Evolutionary conservation across 441 rosid genomes (phyloP), one percentile per base, ranked within the genome.

Genomic region (Melastoma candidum): DNA sequence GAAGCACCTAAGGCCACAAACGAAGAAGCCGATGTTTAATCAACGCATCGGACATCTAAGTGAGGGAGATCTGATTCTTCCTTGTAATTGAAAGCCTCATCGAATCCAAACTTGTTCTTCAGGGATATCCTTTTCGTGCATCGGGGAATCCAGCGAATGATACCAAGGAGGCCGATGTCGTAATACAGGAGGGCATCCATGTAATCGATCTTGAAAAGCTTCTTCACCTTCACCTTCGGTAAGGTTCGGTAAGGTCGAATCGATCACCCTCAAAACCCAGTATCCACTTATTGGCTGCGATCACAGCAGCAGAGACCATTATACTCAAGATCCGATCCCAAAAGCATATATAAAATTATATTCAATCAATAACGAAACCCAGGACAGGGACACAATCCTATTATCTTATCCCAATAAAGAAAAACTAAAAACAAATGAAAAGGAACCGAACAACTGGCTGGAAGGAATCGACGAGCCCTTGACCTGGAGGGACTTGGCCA

Each of bases 161-260:
- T 59, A 73, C 81, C 81, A 17, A 76, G 78, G 52, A 76, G 51
- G 39, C 81, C 81, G 11, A 70, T 73, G 56, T 76, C 73, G 68
- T 76, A 66, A 26, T 76, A 70, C 6, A 73, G 70, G 3, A 71
- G 75, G 26, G 64, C 61, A 53, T 67, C 69, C 2, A 64, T 64
- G 47, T 61, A 53, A 11, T 57, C 24, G 10, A 70, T 70, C 52
- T 61, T 70, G 43, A 57, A 57, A 26, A 62, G 25, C 1, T 24
- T 12, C 7, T 13, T 25, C 3, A 70, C 61, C 24, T 54, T 51
- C 62, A 72, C 72, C 7, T n/a, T n/a, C n/a, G n/a, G n/a, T n/a
- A n/a, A n/a, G n/a, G n/a, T 60, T 53, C 1, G 74, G 63, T 54
- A 61, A 50, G 48, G 49, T 49, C 1, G 78, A 78, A 44, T 66